These are phyloP conservation scores for Penicillium ucsense DNA, from an alignment of 495 filamentous ascomycete species.

Conservation along the genomic window DNA sequence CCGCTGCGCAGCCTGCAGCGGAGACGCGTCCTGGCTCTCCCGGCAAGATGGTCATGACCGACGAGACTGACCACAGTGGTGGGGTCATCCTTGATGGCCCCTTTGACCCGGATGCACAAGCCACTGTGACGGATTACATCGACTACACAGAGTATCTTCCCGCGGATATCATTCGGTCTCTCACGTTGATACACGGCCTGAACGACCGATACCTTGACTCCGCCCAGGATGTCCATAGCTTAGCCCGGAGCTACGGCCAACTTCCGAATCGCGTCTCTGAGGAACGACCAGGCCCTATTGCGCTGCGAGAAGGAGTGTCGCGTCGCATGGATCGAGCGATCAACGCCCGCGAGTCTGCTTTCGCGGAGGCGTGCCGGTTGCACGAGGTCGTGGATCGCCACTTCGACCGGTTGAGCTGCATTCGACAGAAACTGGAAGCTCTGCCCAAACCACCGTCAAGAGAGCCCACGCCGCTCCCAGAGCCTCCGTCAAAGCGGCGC, in stretches of 20 bases:
- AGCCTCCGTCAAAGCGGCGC: constrained; percentile 43
- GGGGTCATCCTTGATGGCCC: constrained; percentile 40
- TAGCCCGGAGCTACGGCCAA: constrained; percentile 63
- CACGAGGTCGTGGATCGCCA: constrained; percentile 72
- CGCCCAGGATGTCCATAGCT: constrained; percentile 57
- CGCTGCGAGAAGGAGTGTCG: constrained; percentile 69
- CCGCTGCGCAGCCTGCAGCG: background rate
- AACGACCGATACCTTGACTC: constrained; percentile 60
- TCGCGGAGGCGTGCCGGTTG: constrained; percentile 75
- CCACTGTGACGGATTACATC: constrained; percentile 88
- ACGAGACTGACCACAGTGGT: constrained; percentile 34
- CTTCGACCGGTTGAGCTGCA: constrained; percentile 62
- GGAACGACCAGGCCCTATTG: constrained; percentile 42
- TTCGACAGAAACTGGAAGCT: constrained; percentile 70
- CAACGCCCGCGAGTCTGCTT: constrained; percentile 63
- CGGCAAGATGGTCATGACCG: constrained; percentile 21
- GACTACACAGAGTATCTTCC: constrained; percentile 97
- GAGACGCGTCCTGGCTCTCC: constrained; percentile 1
- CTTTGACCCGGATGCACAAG: constrained; percentile 83
- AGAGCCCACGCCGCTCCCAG: constrained; percentile 51
- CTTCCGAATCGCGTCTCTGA: constrained; percentile 51
- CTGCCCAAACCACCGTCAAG: constrained; percentile 63
- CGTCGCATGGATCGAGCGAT: constrained; percentile 62
- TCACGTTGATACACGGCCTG: constrained; percentile 78
- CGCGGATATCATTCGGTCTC: constrained; percentile 80